Conservation (phyloP, 306 rosid genomes). For the Bauhinia variegata region DNA sequence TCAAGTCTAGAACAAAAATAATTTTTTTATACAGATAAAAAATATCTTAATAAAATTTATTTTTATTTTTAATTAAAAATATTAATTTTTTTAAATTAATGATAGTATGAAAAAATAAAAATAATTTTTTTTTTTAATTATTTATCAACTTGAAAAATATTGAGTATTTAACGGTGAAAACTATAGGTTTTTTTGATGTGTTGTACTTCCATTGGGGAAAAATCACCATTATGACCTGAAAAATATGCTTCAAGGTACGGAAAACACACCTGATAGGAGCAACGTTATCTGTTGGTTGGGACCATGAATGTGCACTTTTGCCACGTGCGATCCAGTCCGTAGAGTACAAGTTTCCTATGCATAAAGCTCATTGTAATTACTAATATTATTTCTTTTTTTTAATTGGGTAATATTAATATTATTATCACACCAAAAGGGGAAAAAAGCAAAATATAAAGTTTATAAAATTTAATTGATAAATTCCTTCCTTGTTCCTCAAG, state of each 20-base stretch:
- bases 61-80: too few species aligned
- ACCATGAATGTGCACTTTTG: conserved; percentile 8
- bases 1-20: too few species aligned
- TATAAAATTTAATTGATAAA: conserved; percentile 12
- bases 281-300: conserved; percentile 8
- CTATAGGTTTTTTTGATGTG: neutral
- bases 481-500: conserved; percentile 54
- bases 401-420: too few species aligned
- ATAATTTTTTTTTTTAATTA: too few species aligned
- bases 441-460: neutral
- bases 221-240: neutral
- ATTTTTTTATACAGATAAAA: too few species aligned
- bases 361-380: neutral
- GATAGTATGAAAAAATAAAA: too few species aligned
- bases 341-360: conserved; percentile 29
- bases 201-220: neutral
- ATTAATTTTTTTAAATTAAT: too few species aligned
- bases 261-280: conserved; percentile 15
- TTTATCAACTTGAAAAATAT: too few species aligned
- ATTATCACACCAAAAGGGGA: neutral
- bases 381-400: too few species aligned
- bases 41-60: too few species aligned
- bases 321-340: conserved; percentile 33
- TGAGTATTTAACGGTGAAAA: neutral
- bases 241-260: conserved; percentile 1